These are phyloP conservation scores for Kodamaea neixiangensis DNA, from an alignment of 805 yeast genomes.

Conservation along the genomic window DNA sequence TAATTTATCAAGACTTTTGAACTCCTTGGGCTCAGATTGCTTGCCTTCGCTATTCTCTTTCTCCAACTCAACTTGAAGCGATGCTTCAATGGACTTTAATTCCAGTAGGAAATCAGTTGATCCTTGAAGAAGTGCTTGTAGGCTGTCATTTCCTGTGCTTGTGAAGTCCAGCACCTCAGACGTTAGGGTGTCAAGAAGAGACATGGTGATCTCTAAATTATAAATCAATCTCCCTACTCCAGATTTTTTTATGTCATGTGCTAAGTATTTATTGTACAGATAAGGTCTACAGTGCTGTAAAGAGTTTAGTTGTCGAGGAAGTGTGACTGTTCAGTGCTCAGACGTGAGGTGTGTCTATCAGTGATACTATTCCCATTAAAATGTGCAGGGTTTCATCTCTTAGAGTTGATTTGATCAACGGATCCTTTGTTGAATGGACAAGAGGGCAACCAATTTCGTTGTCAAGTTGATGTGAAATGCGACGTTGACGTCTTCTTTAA, in stretches of 20 bases:
- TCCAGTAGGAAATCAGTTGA: constrained; percentile 26
- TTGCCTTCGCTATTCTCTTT: background rate
- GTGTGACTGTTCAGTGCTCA: background rate
- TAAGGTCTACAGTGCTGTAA: too few species aligned
- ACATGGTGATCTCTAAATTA: constrained; percentile 3
- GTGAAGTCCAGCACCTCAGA: constrained; percentile 28
- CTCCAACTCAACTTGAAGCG: constrained; percentile 19
- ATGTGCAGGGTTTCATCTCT: too few species aligned
- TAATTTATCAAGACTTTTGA: constrained; percentile 16
- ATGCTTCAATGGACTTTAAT: constrained; percentile 17
- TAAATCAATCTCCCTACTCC: background rate
- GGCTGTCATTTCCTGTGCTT: constrained; percentile 22
- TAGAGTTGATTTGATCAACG: too few species aligned
- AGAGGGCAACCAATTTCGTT: too few species aligned
- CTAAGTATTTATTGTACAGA: background rate
- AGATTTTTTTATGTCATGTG: constrained; percentile 1
- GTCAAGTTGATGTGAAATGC: too few species aligned
- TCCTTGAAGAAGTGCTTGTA: constrained; percentile 21
- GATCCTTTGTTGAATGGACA: too few species aligned
- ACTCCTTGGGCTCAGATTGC: background rate
- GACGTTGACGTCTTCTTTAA: background rate
- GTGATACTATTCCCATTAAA: too few species aligned
- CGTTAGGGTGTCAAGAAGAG: constrained; percentile 27
- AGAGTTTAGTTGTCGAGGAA: too few species aligned
- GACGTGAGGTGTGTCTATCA: too few species aligned